Evolutionary conservation across 2,329 filamentous ascomycete species (phyloP).

Genomic region (Stromatinia cepivora): DNA sequence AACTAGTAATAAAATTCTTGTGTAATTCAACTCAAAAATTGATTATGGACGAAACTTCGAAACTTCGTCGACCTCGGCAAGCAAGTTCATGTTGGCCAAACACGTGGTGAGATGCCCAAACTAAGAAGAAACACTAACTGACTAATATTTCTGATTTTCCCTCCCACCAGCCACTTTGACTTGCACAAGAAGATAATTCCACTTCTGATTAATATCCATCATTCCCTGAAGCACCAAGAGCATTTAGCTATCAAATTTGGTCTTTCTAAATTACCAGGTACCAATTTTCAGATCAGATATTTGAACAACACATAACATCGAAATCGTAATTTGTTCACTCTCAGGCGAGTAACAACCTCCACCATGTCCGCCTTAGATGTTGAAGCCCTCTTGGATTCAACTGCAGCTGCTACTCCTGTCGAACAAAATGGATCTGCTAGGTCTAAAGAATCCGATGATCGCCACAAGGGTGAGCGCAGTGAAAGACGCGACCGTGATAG

Average conservation of each 20-base stretch:
- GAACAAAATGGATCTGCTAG: constrained; percentile 45
- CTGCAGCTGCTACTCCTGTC: constrained; percentile 60
- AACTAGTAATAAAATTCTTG: not conserved
- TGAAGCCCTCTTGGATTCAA: constrained; percentile 86
- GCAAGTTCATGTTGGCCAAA: not conserved
- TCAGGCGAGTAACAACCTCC: constrained; percentile 30
- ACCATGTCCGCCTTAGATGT: constrained; percentile 74
- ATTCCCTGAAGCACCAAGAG: not conserved
- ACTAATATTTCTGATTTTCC: not conserved
- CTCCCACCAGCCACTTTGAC: constrained; percentile 7
- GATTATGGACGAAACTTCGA: not conserved
- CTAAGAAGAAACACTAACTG: constrained; percentile 6
- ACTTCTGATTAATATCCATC: not conserved
- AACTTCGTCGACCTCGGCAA: not conserved
- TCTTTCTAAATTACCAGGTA: not conserved
- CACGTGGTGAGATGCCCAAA: constrained; percentile 4
- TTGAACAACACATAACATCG: not conserved
- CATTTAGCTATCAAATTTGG: not conserved
- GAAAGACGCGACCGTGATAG: constrained; percentile 57
- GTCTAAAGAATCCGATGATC: constrained; percentile 58
- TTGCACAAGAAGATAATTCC: not conserved
- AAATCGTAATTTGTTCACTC: not conserved
- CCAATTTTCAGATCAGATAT: not conserved
- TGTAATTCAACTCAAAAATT: not conserved
- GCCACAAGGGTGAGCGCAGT: constrained; percentile 55